Percentiles rank a stretch among this genome's conserved stretches.
Evolutionary conservation across 2,329 filamentous ascomycete species (phyloP).

Genomic region (Alternaria ventricosa): DNA sequence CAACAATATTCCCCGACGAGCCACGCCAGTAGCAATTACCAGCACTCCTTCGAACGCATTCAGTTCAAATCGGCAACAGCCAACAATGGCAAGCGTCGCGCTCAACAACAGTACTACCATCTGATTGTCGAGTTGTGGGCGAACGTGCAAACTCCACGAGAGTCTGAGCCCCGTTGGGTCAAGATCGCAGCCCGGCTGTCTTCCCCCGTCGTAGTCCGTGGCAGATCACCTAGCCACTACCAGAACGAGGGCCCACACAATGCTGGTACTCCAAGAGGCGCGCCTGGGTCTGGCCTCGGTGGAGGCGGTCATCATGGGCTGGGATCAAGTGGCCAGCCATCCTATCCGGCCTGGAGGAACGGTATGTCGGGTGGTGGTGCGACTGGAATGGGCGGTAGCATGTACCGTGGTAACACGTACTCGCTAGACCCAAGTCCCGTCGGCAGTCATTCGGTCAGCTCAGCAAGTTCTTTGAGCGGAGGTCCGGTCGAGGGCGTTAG

Average conservation of each 20-base stretch:
- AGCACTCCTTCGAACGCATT: constrained; percentile 82
- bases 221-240: constrained; percentile 53
- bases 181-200: constrained; percentile 46
- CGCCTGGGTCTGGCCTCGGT: constrained; percentile 39
- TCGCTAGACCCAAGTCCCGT: constrained; percentile 49
- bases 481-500: constrained; percentile 51
- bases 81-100: constrained; percentile 89
- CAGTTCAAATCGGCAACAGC: constrained; percentile 94
- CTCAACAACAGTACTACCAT: constrained; percentile 91
- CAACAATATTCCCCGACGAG: constrained; percentile 45
- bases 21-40: constrained; percentile 46
- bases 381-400: constrained; percentile 38
- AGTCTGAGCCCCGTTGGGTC: constrained; percentile 43
- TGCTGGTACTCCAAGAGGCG: constrained; percentile 41
- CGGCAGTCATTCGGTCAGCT: constrained; percentile 54
- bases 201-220: constrained; percentile 50
- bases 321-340: constrained; percentile 67
- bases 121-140: constrained; percentile 74
- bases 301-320: constrained; percentile 62
- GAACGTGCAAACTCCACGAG: constrained; percentile 42
- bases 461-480: constrained; percentile 51
- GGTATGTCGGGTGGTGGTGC: constrained; percentile 40
- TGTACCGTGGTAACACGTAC: constrained; percentile 47
- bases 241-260: constrained; percentile 55
- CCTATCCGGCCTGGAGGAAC: constrained; percentile 44